Evolutionary conservation across 768 basidiomycete genomes (phyloP), one percentile per base, ranked within the genome.

Genomic region (Daedaleopsis sinensis): DNA sequence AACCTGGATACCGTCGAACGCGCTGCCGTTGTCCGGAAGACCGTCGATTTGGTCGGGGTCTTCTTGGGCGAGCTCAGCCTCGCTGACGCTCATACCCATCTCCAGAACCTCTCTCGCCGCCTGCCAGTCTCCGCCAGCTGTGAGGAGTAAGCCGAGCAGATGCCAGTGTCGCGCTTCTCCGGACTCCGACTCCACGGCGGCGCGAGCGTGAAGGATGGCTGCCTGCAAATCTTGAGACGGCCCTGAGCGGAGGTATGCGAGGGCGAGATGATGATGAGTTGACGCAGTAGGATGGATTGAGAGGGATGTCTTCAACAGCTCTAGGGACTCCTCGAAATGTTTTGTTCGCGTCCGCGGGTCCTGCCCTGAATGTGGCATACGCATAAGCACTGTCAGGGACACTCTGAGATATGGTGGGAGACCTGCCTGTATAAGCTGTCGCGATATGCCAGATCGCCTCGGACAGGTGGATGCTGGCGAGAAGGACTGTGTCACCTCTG

Each of bases 91-190:
- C 1, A 89, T 82, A 24, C 91, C 96, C n/a, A 86, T 79, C 55
- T 94, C 91, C 42, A 96, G 73, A 4, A 95, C 86, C 61, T 86
- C 86, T 36, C 77, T 77, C 0, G 96, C 94, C 12, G 88, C 90
- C 37, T 74, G 75, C 91, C 93, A 93, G 65, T 94, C 87, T 63
- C 90, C 92, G 32, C 80, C 77, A 10, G 90, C 88, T 0, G 87
- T 86, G n/a, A 96, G 79, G 12, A 96, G 73, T 5, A 98, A 76
- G 0, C 91, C 94, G 0, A 98, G 80, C 16, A 98, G 82, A 74
- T 98, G 96, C 96, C 95, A 98, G 55, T 91, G 89, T 44, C 92
- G 82, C 24, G 91, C 72, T 61, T 84, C 81, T 36, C 72, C 75
- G 0, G 88, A 78, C 35, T 89, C 85, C 7, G 80, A 79, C 71